These are phyloP conservation scores for Dactylis glomerata DNA, from an alignment of 176 grass and related monocot species.

Conservation along the genomic window DNA sequence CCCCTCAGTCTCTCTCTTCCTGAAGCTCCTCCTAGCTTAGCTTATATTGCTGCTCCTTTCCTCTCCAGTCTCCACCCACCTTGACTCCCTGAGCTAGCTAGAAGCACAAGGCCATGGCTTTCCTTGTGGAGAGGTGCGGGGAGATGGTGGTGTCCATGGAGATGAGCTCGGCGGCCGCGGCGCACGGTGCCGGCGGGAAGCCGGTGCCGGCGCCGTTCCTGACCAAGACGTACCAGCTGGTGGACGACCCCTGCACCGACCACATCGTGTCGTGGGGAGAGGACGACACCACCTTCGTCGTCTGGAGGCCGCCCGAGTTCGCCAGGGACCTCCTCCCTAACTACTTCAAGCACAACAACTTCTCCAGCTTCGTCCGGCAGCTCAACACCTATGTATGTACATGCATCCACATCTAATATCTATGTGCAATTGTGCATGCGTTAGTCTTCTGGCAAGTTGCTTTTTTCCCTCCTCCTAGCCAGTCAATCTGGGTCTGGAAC, in stretches of 20 bases:
- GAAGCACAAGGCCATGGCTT: conserved; percentile 40
- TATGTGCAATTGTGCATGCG: not conserved
- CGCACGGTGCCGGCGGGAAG: conserved; percentile 21
- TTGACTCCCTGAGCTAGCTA: not conserved
- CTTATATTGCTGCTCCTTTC: conserved; percentile 20
- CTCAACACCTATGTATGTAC: conserved; percentile 96
- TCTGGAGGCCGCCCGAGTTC: conserved; percentile 88
- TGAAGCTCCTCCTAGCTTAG: not conserved
- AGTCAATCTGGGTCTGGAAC: not conserved
- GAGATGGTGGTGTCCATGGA: conserved; percentile 79
- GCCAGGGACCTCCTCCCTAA: conserved; percentile 85
- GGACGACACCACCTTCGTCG: conserved; percentile 85
- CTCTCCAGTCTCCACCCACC: conserved; percentile 5
- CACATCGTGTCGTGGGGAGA: conserved; percentile 97
- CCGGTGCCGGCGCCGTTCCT: conserved; percentile 89
- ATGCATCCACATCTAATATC: not conserved
- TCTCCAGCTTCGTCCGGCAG: conserved; percentile 98
- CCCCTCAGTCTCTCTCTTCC: not conserved
- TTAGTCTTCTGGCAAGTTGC: not conserved
- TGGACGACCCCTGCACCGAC: conserved; percentile 97
- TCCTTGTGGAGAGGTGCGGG: conserved; percentile 64
- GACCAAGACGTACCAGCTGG: conserved; percentile 94
- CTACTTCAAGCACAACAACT: conserved; percentile 99
- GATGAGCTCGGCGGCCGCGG: conserved; percentile 27
- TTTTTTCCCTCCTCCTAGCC: not conserved